Percentiles rank a stretch among this genome's conserved stretches.
These are phyloP conservation scores for Lactarius akahatsu DNA, from an alignment of 768 basidiomycete species.

Conservation along the genomic window DNA sequence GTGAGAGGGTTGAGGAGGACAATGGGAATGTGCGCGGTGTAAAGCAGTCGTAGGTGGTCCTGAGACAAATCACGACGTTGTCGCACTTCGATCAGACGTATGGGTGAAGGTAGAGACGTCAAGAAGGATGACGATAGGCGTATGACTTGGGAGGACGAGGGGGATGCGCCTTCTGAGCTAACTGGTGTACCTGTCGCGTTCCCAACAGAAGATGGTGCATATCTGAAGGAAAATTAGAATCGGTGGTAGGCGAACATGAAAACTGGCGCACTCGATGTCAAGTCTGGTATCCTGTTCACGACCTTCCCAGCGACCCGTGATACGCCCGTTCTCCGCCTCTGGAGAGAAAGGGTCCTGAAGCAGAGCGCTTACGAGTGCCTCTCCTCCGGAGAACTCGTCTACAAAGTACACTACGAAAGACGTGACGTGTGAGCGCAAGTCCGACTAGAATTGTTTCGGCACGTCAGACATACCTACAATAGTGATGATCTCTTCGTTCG, in stretches of 20 bases:
- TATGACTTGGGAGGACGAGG: neutral
- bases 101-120: conserved; percentile 20
- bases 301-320: conserved; percentile 52
- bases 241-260: neutral
- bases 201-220: neutral
- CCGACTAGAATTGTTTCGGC: neutral
- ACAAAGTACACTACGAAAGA: conserved; percentile 53
- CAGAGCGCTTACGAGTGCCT: conserved; percentile 65
- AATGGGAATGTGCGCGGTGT: conserved; percentile 59
- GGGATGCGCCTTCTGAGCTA: neutral
- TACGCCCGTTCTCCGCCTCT: conserved; percentile 43
- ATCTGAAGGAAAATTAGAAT: conserved; percentile 4
- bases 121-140: conserved; percentile 24
- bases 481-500: neutral
- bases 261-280: conserved; percentile 26
- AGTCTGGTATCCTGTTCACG: conserved; percentile 18
- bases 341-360: conserved; percentile 68
- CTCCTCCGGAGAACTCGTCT: conserved; percentile 53
- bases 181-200: neutral
- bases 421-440: neutral
- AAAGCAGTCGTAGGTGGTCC: conserved; percentile 28
- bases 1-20: conserved; percentile 61
- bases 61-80: conserved; percentile 17
- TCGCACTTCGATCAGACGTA: conserved; percentile 34
- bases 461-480: conserved; percentile 23